These are phyloP conservation scores for Tricholoma furcatifolium DNA, from an alignment of 768 basidiomycete species.

Conservation along the genomic window DNA sequence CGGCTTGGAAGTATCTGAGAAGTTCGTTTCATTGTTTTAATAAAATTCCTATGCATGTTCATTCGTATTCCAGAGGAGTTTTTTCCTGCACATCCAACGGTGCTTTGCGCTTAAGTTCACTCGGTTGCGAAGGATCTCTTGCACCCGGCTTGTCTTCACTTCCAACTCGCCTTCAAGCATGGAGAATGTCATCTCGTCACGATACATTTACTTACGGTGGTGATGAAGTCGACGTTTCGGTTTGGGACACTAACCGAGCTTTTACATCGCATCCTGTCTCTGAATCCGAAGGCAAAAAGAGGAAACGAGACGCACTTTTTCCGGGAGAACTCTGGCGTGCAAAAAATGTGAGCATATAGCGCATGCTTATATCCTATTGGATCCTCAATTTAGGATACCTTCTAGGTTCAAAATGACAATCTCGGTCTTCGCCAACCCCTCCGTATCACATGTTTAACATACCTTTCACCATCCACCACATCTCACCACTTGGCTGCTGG, in stretches of 20 bases:
- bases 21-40: slow-evolving; percentile 36
- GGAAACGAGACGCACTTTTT: slow-evolving; percentile 61
- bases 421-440: slow-evolving; percentile 78
- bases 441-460: slow-evolving; percentile 68
- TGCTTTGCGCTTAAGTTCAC: slow-evolving; percentile 52
- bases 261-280: slow-evolving; percentile 36
- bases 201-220: slow-evolving; percentile 78
- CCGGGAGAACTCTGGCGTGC: slow-evolving; percentile 83
- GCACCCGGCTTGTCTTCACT: slow-evolving; percentile 39
- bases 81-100: slow-evolving; percentile 80
- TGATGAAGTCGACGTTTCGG: slow-evolving; percentile 80
- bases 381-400: neutral
- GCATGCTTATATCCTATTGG: neutral
- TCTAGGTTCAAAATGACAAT: slow-evolving; percentile 70
- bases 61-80: slow-evolving; percentile 35
- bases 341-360: slow-evolving; percentile 62
- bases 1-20: slow-evolving; percentile 51
- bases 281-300: slow-evolving; percentile 41
- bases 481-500: slow-evolving; percentile 64
- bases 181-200: slow-evolving; percentile 54
- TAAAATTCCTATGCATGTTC: neutral
- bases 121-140: slow-evolving; percentile 21
- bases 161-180: slow-evolving; percentile 68
- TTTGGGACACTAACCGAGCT: slow-evolving; percentile 70
- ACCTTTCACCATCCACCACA: slow-evolving; percentile 40